phyloP scores from a whole-genome alignment of 2,329 filamentous ascomycete species.

The Curvularia sp. region DNA sequence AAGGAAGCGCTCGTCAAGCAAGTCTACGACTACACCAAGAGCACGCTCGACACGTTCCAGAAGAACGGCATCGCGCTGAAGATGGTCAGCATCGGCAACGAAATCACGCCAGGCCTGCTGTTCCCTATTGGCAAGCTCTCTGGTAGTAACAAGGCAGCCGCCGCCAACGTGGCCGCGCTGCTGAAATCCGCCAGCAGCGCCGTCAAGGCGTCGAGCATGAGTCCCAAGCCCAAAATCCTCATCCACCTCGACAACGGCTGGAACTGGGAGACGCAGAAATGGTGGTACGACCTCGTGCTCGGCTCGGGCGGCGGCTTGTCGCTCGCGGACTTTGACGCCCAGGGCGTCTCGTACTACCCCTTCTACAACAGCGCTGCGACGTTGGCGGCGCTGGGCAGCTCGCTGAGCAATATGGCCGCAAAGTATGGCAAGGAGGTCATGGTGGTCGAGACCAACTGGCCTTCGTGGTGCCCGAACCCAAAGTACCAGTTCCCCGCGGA shows the following conservation, averaged over 20 bases:
- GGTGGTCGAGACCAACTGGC: constrained; percentile 77
- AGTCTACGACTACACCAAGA: constrained; percentile 73
- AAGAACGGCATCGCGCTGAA: constrained; percentile 62
- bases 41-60: constrained; percentile 68
- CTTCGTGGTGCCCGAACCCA: constrained; percentile 67
- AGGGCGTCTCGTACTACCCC: constrained; percentile 77
- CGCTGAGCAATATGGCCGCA: constrained; percentile 65
- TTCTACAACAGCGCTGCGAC: constrained; percentile 70
- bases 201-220: constrained; percentile 68
- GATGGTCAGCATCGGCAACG: constrained; percentile 76
- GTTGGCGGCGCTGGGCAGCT: constrained; percentile 63
- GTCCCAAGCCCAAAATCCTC: constrained; percentile 70
- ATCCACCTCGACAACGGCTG: constrained; percentile 80
- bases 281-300: constrained; percentile 67
- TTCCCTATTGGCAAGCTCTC: constrained; percentile 68
- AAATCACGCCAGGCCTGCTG: constrained; percentile 72
- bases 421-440: constrained; percentile 71
- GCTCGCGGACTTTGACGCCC: constrained; percentile 69
- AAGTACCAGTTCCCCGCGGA: constrained; percentile 67
- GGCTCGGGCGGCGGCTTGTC: constrained; percentile 56
- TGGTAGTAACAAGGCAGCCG: constrained; percentile 57
- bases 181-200: constrained; percentile 70
- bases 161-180: constrained; percentile 67
- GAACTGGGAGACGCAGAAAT: constrained; percentile 71
- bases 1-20: constrained; percentile 66